A percentile compares a stretch with the other conserved stretches of the same genome.
Conservation (phyloP, 441 rosid species). For the Arabidopsis hybrid region DNA sequence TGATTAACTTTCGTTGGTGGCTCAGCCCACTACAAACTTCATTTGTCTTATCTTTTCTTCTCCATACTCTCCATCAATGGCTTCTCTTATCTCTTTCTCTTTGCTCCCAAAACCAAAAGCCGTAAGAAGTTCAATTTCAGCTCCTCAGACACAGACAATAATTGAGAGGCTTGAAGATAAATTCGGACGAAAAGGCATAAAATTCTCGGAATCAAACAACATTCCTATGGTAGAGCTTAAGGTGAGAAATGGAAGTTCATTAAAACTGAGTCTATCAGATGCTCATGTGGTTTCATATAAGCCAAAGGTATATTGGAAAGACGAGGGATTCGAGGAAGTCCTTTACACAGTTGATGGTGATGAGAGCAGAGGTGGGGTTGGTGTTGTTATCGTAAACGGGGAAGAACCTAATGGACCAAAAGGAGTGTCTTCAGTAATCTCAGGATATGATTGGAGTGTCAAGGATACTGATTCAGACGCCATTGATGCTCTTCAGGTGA, state of each 20-base stretch:
- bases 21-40: too few relatives aligned
- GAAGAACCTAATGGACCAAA: constrained; percentile 51
- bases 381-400: constrained; percentile 69
- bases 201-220: constrained; percentile 66
- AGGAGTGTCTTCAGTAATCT: constrained; percentile 54
- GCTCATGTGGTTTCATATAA: constrained; percentile 86
- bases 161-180: constrained; percentile 63
- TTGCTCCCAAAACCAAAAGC: constrained; percentile 61
- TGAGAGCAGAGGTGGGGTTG: constrained; percentile 76
- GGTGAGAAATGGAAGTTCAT: constrained; percentile 88
- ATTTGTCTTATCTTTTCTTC: not conserved
- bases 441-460: constrained; percentile 72
- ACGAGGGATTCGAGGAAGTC: constrained; percentile 83
- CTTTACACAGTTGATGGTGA: constrained; percentile 66
- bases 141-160: constrained; percentile 32
- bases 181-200: constrained; percentile 79
- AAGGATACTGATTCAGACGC: constrained; percentile 86
- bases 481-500: constrained; percentile 95
- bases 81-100: constrained; percentile 74
- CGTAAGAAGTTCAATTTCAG: constrained; percentile 28
- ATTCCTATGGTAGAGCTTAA: constrained; percentile 69
- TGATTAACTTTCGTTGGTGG: too few relatives aligned
- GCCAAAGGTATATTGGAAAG: constrained; percentile 90
- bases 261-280: constrained; percentile 65
- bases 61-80: constrained; percentile 50